These are phyloP conservation scores for Sclerotiophoma versabilis DNA, from an alignment of 2,329 filamentous ascomycete species.

Conservation along the genomic window DNA sequence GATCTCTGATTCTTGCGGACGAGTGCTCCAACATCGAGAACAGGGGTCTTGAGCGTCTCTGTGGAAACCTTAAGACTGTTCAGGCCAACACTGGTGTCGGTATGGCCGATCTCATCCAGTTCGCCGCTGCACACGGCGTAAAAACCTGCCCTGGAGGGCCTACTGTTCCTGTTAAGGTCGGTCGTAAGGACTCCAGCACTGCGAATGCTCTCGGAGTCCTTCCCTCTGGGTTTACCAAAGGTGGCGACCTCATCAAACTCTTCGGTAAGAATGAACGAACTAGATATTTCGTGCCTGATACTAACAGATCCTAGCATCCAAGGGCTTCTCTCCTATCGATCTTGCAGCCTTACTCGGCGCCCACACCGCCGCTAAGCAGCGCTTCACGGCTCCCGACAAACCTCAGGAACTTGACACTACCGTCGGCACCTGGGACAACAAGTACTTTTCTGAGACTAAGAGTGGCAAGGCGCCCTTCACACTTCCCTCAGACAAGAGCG, in stretches of 20 bases:
- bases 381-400: conserved; percentile 30
- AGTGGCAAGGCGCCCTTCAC: conserved; percentile 39
- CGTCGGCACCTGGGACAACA: conserved; percentile 48
- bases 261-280: conserved; percentile 32
- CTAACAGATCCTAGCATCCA: conserved; percentile 26
- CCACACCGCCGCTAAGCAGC: conserved; percentile 46
- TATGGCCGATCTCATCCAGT: conserved; percentile 47
- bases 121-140: conserved; percentile 47
- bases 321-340: conserved; percentile 47
- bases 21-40: conserved; percentile 51
- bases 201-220: conserved; percentile 34
- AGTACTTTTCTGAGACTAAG: conserved; percentile 46
- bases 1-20: conserved; percentile 45
- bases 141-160: conserved; percentile 48
- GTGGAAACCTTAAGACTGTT: conserved; percentile 49
- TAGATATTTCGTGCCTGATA: neutral
- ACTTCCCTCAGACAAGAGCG: conserved; percentile 36
- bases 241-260: conserved; percentile 32
- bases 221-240: conserved; percentile 25
- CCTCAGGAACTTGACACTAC: conserved; percentile 45
- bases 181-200: conserved; percentile 40
- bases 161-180: conserved; percentile 42
- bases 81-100: conserved; percentile 50
- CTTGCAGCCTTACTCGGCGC: conserved; percentile 51
- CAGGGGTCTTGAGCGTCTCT: conserved; percentile 54